Percentiles rank a stretch among this genome's conserved stretches.
These are phyloP conservation scores for Handroanthus guayacan DNA, from an alignment of 257 asterid genomes.

Conservation along the genomic window DNA sequence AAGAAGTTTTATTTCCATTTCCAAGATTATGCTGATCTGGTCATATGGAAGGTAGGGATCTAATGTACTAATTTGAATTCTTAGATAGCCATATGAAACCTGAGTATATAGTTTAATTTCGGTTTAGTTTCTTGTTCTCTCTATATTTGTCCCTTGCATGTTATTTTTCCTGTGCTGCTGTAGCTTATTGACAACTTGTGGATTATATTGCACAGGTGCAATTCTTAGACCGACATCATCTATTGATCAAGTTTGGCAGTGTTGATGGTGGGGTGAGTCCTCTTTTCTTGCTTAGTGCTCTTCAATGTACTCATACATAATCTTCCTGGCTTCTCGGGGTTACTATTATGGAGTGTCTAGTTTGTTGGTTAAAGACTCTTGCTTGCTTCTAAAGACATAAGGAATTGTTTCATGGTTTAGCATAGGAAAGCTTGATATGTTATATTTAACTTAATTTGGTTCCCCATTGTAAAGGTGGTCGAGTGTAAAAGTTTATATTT, in stretches of 20 bases:
- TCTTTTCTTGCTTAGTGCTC: constrained; percentile 35
- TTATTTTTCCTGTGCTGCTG: constrained; percentile 12
- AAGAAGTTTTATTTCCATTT: constrained; percentile 95
- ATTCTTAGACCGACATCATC: constrained; percentile 90
- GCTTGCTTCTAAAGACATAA: constrained; percentile 4
- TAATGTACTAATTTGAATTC: constrained; percentile 24
- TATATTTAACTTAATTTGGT: constrained; percentile 2
- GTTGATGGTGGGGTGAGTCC: constrained; percentile 95
- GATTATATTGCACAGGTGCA: constrained; percentile 73
- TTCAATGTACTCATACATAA: not conserved
- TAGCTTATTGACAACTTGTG: constrained; percentile 36
- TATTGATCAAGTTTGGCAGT: constrained; percentile 93
- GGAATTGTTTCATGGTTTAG: not conserved
- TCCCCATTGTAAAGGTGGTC: constrained; percentile 11
- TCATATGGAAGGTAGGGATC: constrained; percentile 88
- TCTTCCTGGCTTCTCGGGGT: not conserved
- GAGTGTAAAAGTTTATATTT: not conserved
- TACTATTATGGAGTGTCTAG: constrained; percentile 5
- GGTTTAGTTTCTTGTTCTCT: not conserved
- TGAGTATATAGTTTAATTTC: not conserved
- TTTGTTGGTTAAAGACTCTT: constrained; percentile 14
- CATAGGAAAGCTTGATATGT: constrained; percentile 1
- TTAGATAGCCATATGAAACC: constrained; percentile 15
- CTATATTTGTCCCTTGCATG: not conserved
- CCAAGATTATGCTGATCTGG: constrained; percentile 94